Evolutionary conservation across 2,329 filamentous ascomycete species (phyloP).

Genomic region (Xylaria hypoxylon): DNA sequence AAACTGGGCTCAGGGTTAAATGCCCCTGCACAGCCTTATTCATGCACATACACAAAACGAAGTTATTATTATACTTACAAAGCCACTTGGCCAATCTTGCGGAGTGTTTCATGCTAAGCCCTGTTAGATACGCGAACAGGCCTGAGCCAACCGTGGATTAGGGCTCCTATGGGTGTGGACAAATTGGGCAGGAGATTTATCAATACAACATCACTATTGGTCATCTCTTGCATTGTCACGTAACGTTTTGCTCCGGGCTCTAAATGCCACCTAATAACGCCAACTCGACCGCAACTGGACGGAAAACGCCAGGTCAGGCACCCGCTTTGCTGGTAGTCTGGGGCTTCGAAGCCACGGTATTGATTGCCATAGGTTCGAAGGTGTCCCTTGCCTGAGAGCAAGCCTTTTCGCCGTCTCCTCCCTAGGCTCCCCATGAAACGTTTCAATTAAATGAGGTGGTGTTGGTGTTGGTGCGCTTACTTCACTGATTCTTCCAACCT

Average conservation of each 20-base stretch:
- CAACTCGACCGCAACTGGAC: slow-evolving; percentile 3
- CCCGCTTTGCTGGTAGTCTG: not conserved
- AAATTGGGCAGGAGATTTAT: slow-evolving; percentile 33
- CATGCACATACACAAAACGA: slow-evolving; percentile 7
- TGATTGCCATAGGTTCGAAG: slow-evolving; percentile 6
- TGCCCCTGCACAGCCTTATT: slow-evolving; percentile 18
- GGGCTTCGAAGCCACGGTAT: slow-evolving; percentile 4
- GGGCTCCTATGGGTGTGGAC: slow-evolving; percentile 15
- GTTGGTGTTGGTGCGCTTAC: not conserved
- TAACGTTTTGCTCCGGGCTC: slow-evolving; percentile 14
- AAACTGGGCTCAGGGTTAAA: not conserved
- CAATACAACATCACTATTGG: slow-evolving; percentile 25
- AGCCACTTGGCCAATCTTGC: slow-evolving; percentile 15
- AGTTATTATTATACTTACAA: slow-evolving; percentile 7
- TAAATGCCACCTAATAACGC: slow-evolving; percentile 17
- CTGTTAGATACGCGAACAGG: not conserved
- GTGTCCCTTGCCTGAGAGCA: slow-evolving; percentile 9
- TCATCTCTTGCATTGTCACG: slow-evolving; percentile 3
- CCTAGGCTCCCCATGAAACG: slow-evolving; percentile 17
- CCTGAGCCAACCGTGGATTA: slow-evolving; percentile 4
- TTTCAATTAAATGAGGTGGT: slow-evolving; percentile 20
- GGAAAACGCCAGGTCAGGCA: not conserved
- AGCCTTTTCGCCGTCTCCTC: slow-evolving; percentile 8
- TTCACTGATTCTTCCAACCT: not conserved
- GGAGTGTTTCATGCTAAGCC: slow-evolving; percentile 19